Base-by-base conservation (phyloP, 257 asterid species). In the Voacanga thouarsii region DNA sequence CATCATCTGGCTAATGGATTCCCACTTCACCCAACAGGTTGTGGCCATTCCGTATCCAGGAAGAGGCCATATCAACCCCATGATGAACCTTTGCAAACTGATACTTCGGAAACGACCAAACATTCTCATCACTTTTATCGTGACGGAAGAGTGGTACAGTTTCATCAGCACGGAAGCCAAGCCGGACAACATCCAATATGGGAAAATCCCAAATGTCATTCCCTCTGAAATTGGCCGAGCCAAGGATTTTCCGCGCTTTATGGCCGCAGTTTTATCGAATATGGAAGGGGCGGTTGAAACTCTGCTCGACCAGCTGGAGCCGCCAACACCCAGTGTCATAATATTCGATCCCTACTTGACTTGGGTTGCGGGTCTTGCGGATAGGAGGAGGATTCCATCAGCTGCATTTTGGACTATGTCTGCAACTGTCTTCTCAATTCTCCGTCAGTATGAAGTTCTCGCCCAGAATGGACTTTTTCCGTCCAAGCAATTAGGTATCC, bases 201-300 rank as follows among this genome's bases (percentile, higher is more conserved):
- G 37, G 2, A 33, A 33, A 33, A 33, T 71, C 0, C 73, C 78
- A 45, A 71, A 78, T 30, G 82, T 59, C 11, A 45, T 78, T 33
- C 82, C 82, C 5, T 78, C 82, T 8, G 74, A 69, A 49, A 45
- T 44, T 9, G 56, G 66, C 14, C 66, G 93, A 19, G 91, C 87
- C 57, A 82, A 84, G 0, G 93, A 88, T 72, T 11, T 75, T 6
- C 0, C 0, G 0, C 88, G 65, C 33, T 91, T 89, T 83, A 1
- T 21, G 23, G 28, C 14, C 53, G 92, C 90, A 0, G 80, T 75
- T 14, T 0, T 49, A 77, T 79, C 85, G 37, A 85, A 85, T 11
- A 70, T 89, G 88, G 92, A 81, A 59, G 88, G 49, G 64, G 92
- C 92, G 19, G 76, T 91, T 79, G 95, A 87, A 63, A 72, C 21